Conservation (phyloP, 2,329 filamentous ascomycete genomes). For the Pseudopyricularia cyperi region DNA sequence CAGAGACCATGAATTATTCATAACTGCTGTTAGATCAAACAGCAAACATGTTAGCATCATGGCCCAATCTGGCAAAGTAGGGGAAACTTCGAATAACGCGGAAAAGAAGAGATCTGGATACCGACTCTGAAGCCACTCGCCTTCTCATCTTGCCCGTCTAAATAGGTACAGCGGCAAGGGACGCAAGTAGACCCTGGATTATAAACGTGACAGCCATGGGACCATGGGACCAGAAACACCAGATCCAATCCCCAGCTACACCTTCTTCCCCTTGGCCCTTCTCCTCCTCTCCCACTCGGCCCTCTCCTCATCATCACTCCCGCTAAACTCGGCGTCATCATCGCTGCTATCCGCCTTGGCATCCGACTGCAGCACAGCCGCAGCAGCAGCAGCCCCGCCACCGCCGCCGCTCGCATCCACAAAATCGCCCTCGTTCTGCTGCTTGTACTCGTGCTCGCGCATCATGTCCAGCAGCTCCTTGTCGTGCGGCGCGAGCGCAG, state of each 20-base stretch:
- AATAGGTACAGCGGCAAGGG: too few species aligned
- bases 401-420: slow-evolving; percentile 16
- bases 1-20: neutral
- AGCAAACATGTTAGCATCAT: too few species aligned
- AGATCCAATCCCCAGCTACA: neutral
- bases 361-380: slow-evolving; percentile 6
- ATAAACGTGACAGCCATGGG: too few species aligned
- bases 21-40: neutral
- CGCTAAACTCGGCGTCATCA: slow-evolving; percentile 46
- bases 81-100: too few species aligned
- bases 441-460: slow-evolving; percentile 56
- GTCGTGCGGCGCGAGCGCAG: slow-evolving; percentile 53
- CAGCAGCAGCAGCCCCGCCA: slow-evolving; percentile 10
- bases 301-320: slow-evolving; percentile 51
- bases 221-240: neutral
- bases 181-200: too few species aligned
- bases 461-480: slow-evolving; percentile 46
- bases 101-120: too few species aligned
- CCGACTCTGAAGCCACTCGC: too few species aligned
- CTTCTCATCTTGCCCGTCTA: too few species aligned
- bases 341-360: slow-evolving; percentile 14
- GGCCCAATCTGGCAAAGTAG: too few species aligned
- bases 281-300: slow-evolving; percentile 45
- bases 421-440: slow-evolving; percentile 45
- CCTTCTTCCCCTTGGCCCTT: slow-evolving; percentile 24